phyloP scores from a whole-genome alignment of 106 monocot genomes.

The Apostasia ramifera region DNA sequence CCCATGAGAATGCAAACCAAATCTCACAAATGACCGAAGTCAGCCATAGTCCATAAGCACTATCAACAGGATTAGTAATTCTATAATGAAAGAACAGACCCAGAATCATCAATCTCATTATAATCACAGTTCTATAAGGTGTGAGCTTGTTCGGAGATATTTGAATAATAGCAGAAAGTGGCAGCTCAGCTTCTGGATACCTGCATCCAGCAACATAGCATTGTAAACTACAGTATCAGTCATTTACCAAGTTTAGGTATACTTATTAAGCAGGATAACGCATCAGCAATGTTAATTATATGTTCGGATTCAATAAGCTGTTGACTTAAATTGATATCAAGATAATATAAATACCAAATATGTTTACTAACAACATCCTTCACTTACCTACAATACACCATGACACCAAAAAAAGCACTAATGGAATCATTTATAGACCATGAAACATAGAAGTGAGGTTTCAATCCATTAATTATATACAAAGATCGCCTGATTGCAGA shows the following conservation, averaged over 20 bases:
- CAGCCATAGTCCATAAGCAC: slow-evolving; percentile 87
- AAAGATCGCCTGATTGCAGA: too few relatives aligned
- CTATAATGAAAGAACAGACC: slow-evolving; percentile 96
- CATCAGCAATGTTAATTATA: too few relatives aligned
- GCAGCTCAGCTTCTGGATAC: slow-evolving; percentile 35
- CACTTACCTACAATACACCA: too few relatives aligned
- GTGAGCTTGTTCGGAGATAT: slow-evolving; percentile 85
- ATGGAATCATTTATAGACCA: too few relatives aligned
- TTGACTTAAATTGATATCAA: too few relatives aligned
- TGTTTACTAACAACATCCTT: too few relatives aligned
- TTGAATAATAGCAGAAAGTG: slow-evolving; percentile 71
- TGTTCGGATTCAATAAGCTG: too few relatives aligned
- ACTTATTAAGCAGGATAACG: too few relatives aligned
- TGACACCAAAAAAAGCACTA: too few relatives aligned
- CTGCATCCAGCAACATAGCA: slow-evolving; percentile 26
- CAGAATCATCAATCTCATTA: slow-evolving; percentile 79
- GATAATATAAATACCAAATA: too few relatives aligned
- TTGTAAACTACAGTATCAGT: neutral
- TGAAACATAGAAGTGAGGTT: too few relatives aligned
- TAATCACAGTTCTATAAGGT: slow-evolving; percentile 82
- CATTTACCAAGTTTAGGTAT: neutral
- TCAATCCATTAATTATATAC: too few relatives aligned
- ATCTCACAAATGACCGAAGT: slow-evolving; percentile 96
- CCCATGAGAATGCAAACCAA: slow-evolving; percentile 97
- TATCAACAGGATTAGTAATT: slow-evolving; percentile 88